Base-by-base conservation (phyloP, 768 basidiomycete species). In the Tulasnella sp. region DNA sequence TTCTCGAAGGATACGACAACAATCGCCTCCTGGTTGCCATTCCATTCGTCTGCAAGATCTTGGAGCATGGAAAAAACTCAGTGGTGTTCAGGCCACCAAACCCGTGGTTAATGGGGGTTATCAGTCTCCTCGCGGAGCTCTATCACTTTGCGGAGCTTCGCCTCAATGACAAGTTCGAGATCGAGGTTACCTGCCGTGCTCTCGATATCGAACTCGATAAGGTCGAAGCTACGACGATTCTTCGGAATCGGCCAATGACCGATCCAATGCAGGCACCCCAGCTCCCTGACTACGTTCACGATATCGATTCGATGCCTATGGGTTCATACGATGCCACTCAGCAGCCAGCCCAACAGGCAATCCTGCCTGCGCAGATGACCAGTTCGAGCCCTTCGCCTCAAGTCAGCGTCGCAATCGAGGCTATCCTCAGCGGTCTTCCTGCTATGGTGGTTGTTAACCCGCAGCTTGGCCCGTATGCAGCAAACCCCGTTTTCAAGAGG, bases 71-170 rank as follows among this genome's bases (percentile, higher is more conserved):
- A 78, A 88, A 91, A 69, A 90, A 91, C 81, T 99, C 97, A 39
- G 91, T 86, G 79, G 93, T 99, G 36, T 99, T 99, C 89, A 91
- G 88, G 80, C 92, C 95, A 25, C 97, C 97, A 34, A 99, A 98
- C 82, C 97, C 97, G 1, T 99, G 97, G 97, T 84, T 99, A 71
- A 96, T 98, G 92, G 96, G 93, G 0, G 93, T 99, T 78, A 86
- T 99, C 80, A 90, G 92, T 79, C 86, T 99, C 58, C 88, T 99
- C 67, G 93, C 90, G 64, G 97, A 99, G 82, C 88, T 99, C n/a
- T 99, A 99, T 83, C 93, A 96, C 82, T 96, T 91, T 80, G 97
- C 95, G 5, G 96, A 99, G 80, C 87, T 99, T 78, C 97, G 97
- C 84, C 86, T 99, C 75, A 97, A 98, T 82, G 88, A 96, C 82